phyloP scores from a whole-genome alignment of 2,329 filamentous ascomycete species.

The Claviceps paspali region DNA sequence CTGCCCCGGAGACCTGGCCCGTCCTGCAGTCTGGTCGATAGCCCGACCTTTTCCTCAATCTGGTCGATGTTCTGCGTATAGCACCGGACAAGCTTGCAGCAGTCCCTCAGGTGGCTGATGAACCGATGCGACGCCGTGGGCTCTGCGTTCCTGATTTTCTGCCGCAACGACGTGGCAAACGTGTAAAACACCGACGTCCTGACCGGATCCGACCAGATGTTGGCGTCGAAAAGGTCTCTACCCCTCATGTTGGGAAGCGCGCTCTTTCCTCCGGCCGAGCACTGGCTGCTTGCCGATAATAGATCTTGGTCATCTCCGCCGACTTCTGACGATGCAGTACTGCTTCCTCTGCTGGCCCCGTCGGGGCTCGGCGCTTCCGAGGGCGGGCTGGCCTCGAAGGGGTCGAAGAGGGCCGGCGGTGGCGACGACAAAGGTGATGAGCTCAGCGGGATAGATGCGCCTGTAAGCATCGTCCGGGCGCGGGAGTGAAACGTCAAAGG shows the following conservation, averaged over 20 bases:
- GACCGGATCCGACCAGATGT: slow-evolving; percentile 52
- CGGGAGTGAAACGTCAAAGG: too few relatives aligned
- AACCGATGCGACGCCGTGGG: slow-evolving; percentile 55
- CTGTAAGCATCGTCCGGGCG: too few relatives aligned
- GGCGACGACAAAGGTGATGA: slow-evolving; percentile 45
- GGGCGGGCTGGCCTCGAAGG: slow-evolving; percentile 25
- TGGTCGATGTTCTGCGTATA: slow-evolving; percentile 67
- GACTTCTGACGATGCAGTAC: slow-evolving; percentile 28
- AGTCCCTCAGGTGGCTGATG: slow-evolving; percentile 50
- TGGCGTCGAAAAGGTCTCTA: slow-evolving; percentile 54
- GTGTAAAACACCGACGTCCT: slow-evolving; percentile 58
- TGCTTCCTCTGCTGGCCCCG: too few relatives aligned
- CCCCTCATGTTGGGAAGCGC: slow-evolving; percentile 50
- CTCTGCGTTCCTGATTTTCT: slow-evolving; percentile 46
- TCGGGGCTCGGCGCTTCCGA: too few relatives aligned
- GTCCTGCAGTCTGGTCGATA: slow-evolving; percentile 44
- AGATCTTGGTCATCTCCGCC: slow-evolving; percentile 24
- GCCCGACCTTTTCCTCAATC: slow-evolving; percentile 54
- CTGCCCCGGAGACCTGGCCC: slow-evolving; percentile 47
- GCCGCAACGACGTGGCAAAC: slow-evolving; percentile 51
- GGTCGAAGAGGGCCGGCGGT: slow-evolving; percentile 36
- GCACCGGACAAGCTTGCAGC: slow-evolving; percentile 52
- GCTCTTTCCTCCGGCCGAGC: slow-evolving; percentile 17
- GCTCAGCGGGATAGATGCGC: too few relatives aligned
- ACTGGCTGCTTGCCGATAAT: slow-evolving; percentile 23